These are phyloP conservation scores for Penicillium daleae DNA, from an alignment of 495 filamentous ascomycete species.

Conservation along the genomic window DNA sequence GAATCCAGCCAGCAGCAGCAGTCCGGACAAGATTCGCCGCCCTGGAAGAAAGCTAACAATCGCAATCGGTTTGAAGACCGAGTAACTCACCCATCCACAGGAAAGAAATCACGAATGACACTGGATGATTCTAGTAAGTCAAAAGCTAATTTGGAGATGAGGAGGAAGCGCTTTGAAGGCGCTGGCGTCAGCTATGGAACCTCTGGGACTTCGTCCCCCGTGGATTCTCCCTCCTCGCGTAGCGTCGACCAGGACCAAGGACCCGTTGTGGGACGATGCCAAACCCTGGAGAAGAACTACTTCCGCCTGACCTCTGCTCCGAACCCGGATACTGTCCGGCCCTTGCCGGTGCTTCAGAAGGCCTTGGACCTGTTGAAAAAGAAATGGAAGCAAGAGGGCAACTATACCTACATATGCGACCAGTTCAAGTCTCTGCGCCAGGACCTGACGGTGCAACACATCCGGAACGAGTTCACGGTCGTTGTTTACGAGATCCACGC, in stretches of 20 bases:
- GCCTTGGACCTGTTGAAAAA: conserved; percentile 87
- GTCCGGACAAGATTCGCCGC: conserved; percentile 51
- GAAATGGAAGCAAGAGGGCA: conserved; percentile 92
- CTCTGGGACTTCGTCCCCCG: conserved; percentile 53
- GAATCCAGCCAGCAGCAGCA: conserved; percentile 56
- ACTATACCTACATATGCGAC: conserved; percentile 97
- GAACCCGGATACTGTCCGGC: conserved; percentile 83
- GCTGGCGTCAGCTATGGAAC: conserved; percentile 54
- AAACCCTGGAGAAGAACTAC: conserved; percentile 89
- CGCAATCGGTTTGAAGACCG: conserved; percentile 73
- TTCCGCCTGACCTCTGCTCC: conserved; percentile 90
- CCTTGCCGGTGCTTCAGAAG: conserved; percentile 76
- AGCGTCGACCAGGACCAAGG: conserved; percentile 61
- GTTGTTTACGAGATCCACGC: conserved; percentile 97
- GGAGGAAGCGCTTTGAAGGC: conserved; percentile 82
- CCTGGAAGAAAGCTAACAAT: conserved; percentile 74
- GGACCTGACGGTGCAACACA: conserved; percentile 96
- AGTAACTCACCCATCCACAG: conserved; percentile 62
- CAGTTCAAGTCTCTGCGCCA: conserved; percentile 99
- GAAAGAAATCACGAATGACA: conserved; percentile 64
- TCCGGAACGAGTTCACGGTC: conserved; percentile 94
- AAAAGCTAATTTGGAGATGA: conserved; percentile 83
- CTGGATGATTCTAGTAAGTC: conserved; percentile 75
- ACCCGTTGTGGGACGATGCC: conserved; percentile 83
- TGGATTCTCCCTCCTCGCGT: conserved; percentile 61